phyloP scores from a whole-genome alignment of 2,329 filamentous ascomycete species.

The Sporothrix phasma region DNA sequence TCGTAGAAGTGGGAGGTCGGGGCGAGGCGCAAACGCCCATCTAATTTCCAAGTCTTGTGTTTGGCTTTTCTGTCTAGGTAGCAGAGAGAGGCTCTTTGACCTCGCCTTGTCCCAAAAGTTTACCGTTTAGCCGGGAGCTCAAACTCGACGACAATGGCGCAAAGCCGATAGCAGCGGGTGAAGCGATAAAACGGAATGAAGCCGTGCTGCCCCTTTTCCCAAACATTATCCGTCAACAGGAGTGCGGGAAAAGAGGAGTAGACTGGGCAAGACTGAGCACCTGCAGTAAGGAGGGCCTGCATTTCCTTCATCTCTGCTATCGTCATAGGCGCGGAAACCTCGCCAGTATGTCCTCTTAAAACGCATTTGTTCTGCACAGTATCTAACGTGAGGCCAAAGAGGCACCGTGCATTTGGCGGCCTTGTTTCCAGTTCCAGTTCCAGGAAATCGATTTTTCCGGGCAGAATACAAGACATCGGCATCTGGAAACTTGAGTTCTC shows the following conservation, averaged over 20 bases:
- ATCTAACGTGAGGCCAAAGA: neutral
- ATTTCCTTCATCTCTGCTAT: neutral
- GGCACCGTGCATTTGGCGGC: neutral
- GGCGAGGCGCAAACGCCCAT: neutral
- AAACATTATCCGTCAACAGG: neutral
- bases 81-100: slow-evolving; percentile 2
- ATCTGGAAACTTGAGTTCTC: neutral
- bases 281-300: neutral
- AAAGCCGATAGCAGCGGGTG: neutral
- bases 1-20: neutral
- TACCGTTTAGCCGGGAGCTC: neutral
- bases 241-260: neutral
- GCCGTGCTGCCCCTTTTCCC: neutral
- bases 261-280: neutral
- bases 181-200: neutral
- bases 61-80: neutral
- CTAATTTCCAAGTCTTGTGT: neutral
- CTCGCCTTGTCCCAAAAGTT: neutral
- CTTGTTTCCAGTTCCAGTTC: too few species aligned
- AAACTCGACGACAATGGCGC: neutral
- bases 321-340: neutral
- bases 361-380: too few species aligned
- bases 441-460: too few species aligned
- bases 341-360: too few species aligned
- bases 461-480: too few species aligned